Evolutionary conservation across 1,139 yeast species (phyloP), one percentile per base, ranked within the genome.

Genomic region (Diutina scorzettiae): DNA sequence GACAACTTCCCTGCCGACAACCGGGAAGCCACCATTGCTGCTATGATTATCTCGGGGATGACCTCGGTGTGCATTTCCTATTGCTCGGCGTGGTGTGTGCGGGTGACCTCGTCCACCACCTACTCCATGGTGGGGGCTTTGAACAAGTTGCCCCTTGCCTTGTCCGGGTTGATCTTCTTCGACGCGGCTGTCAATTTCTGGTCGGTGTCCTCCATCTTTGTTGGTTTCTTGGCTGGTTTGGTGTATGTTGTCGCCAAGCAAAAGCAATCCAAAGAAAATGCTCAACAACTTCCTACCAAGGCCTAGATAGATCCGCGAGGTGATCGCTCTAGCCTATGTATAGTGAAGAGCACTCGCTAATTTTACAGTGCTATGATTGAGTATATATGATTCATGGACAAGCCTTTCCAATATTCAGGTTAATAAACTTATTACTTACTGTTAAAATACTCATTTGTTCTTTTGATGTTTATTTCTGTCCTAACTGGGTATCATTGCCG

Each of bases 61-160:
- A 82, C 95, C 37, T 82, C 97, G 28, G 94, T 91, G 45, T 96
- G 95, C 64, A 91, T 93, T 59, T 87, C 97, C 40, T 91, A 93
- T 74, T 86, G 96, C 64, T 86, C 97, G 25, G 98, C 96, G 48
- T 91, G 98, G 98, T 91, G 98, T 76, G 95, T 91, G 49, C 85
- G 98, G 69, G 97, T 89, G 50, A 93, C 98, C 39, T 86, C 96
- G 17, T 87, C 97, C 28, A 91, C 98, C 46, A 91, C 98, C 44
- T 91, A 91, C 69, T 85, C 96, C 43, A 91, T 91, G 98, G 97
- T 91, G 49, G 98, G 98, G 59, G 98, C 98, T 44, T 77, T 91
- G 64, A 91, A 91, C 76, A 93, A 93, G 71, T 78, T 91, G 57
- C 98, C 98, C 56, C 86, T 93, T 57, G 98, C 98, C 20, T 72